Evolutionary conservation across 2,329 filamentous ascomycete species (phyloP).

Genomic region (Stachybotrys elegans): DNA sequence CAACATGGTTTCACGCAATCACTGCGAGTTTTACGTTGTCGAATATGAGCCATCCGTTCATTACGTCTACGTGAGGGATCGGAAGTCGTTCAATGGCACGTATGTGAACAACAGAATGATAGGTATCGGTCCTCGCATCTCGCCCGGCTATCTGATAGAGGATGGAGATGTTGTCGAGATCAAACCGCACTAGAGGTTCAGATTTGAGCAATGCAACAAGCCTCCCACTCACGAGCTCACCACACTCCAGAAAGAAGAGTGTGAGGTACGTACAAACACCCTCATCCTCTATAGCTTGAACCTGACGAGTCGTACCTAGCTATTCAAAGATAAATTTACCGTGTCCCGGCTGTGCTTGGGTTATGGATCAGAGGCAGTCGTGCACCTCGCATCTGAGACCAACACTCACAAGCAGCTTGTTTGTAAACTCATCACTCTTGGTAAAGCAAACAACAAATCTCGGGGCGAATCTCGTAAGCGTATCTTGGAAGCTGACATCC

Average conservation of each 20-base stretch:
- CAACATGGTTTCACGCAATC: constrained; percentile 43
- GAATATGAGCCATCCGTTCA: constrained; percentile 39
- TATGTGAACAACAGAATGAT: constrained; percentile 43
- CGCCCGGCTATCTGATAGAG: constrained; percentile 41
- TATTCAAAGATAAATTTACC: constrained; percentile 27
- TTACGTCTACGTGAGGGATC: constrained; percentile 52
- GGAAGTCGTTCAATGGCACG: constrained; percentile 49
- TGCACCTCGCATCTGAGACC: constrained; percentile 38
- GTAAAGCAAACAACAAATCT: too few species aligned
- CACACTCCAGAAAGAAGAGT: constrained; percentile 25
- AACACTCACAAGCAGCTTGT: constrained; percentile 55
- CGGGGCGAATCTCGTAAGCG: too few species aligned
- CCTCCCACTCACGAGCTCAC: constrained; percentile 20
- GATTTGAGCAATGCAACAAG: constrained; percentile 22
- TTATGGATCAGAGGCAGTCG: constrained; percentile 29
- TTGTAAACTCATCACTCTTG: constrained; percentile 61
- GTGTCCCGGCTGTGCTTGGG: constrained; percentile 31
- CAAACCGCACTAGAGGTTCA: constrained; percentile 31
- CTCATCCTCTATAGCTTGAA: too few species aligned
- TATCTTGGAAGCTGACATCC: constrained; percentile 50
- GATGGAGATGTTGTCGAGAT: constrained; percentile 45
- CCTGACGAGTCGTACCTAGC: too few species aligned
- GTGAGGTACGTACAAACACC: constrained; percentile 25
- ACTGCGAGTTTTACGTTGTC: constrained; percentile 52
- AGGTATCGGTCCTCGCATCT: constrained; percentile 29